Base-by-base conservation (phyloP, 1,284 basidiomycete genomes). In the Singerocomus rubriflavus region DNA sequence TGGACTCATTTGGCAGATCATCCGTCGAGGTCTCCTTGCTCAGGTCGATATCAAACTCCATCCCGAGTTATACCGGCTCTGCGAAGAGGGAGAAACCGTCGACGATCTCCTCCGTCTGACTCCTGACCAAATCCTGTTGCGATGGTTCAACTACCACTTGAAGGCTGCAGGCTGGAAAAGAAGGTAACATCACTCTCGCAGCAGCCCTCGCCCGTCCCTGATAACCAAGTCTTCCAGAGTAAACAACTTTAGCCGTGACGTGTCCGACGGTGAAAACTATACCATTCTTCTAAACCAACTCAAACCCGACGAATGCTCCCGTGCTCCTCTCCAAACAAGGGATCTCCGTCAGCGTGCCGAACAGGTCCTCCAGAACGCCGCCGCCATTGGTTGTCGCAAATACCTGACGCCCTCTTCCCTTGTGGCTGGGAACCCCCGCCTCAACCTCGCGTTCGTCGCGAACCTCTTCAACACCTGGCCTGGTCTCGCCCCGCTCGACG, bases 1-100 rank as follows among this genome's bases (percentile, higher is more conserved):
- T n/a, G 96, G 97, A 33, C 77, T 99, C 57, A 98, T 99, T 66
- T 99, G 96, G 96, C 96, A 99, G 73, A 83, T 99, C 73, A 99
- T 99, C 62, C 84, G 96, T 46, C 81, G 91, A 54, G 97, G 97
- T 63, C 74, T 99, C 60, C 84, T 99, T 54, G 85, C 85, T 40
- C 95, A 97, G 71, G 93, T 99, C 55, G 95, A 98, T 68, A 93
- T 99, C 79, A 98, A 98, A 79, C 80, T 96, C 35, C 96, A 99
- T 68, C 96, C 96, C 0, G 97, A 99, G 72, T 72, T 99, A 52
- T 99, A 98, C 71, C 82, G 96, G 11, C 78, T 99, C 32, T 88
- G 98, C 61, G 94, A 98, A 58, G 96, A 99, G 51, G 96, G 83
- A 35, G 96, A 99, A 78, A 98, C 94, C 0, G 82, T 99, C 57